Evolutionary conservation across 441 rosid genomes (phyloP).

Genomic region (Cnidoscolus chayamansa): DNA sequence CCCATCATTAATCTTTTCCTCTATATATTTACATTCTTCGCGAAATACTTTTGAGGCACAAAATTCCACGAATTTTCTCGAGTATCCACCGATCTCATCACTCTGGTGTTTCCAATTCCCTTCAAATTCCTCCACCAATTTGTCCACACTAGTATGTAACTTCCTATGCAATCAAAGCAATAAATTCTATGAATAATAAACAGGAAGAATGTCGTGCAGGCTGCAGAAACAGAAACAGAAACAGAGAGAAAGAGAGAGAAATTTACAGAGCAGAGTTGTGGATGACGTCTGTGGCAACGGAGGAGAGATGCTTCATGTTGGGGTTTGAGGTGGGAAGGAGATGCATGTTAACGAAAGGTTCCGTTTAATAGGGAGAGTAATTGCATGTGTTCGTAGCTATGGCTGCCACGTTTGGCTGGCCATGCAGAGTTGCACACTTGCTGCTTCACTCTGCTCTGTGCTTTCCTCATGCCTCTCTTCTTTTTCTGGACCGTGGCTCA

Average conservation of each 20-base stretch:
- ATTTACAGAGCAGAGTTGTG: slow-evolving; percentile 59
- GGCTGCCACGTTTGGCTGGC: slow-evolving; percentile 39
- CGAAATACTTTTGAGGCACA: slow-evolving; percentile 53
- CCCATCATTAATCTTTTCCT: slow-evolving; percentile 61
- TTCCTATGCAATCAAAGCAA: slow-evolving; percentile 34
- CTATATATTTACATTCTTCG: slow-evolving; percentile 43
- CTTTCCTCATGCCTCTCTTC: too few relatives aligned
- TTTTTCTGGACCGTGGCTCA: too few relatives aligned
- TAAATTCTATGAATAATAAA: not conserved
- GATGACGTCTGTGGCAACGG: slow-evolving; percentile 70
- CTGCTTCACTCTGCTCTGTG: slow-evolving; percentile 11
- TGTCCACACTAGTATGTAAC: slow-evolving; percentile 40
- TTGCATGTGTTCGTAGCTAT: not conserved
- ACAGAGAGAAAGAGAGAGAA: not conserved
- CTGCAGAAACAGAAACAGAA: not conserved
- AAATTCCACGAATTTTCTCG: slow-evolving; percentile 70
- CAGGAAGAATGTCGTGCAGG: not conserved
- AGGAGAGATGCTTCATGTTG: slow-evolving; percentile 71
- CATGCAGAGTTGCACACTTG: slow-evolving; percentile 41
- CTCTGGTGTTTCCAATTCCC: slow-evolving; percentile 59
- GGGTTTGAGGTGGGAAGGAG: not conserved
- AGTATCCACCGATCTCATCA: slow-evolving; percentile 35
- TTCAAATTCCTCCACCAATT: slow-evolving; percentile 54
- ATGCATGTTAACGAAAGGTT: not conserved
- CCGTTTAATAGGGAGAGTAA: slow-evolving; percentile 3